phyloP scores from a whole-genome alignment of 23 red algal species.

The Gracilaria vermiculophylla region DNA sequence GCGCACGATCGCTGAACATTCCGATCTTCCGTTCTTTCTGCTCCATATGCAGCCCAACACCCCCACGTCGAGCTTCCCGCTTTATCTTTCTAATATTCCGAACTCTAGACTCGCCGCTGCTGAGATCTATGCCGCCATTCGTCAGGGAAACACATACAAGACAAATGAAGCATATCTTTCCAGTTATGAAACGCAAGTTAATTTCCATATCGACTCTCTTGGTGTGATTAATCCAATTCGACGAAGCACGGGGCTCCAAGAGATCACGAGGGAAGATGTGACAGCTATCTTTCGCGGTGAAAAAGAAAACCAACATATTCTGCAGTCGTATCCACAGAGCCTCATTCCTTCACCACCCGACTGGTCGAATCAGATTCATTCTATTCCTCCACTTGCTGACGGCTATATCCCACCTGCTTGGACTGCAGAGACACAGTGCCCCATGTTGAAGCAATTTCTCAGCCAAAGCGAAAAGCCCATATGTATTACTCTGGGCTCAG shows the following conservation, averaged over 20 bases:
- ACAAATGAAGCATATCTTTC: not conserved
- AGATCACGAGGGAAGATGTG: not conserved
- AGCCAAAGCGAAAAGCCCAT: not conserved
- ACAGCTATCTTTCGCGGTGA: not conserved
- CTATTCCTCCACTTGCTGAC: not conserved
- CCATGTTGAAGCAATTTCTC: not conserved
- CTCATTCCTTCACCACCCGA: not conserved
- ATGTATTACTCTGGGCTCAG: conserved; percentile 4
- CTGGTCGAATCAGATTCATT: not conserved
- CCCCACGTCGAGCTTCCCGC: conserved; percentile 11
- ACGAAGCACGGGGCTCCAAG: not conserved
- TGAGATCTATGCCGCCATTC: not conserved
- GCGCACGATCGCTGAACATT: not conserved
- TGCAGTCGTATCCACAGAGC: not conserved
- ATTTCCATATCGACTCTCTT: not conserved
- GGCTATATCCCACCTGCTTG: conserved; percentile 12
- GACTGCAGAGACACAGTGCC: conserved; percentile 1
- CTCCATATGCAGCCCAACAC: conserved; percentile 38
- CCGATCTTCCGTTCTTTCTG: not conserved
- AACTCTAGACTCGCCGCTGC: not conserved
- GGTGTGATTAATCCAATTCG: not conserved
- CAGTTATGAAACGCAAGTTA: conserved; percentile 8
- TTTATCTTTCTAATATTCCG: not conserved
- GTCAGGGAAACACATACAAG: not conserved
- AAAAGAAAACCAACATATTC: not conserved